These are phyloP conservation scores for Lanmaoa rubissima DNA, from an alignment of 768 basidiomycete species.

Conservation along the genomic window DNA sequence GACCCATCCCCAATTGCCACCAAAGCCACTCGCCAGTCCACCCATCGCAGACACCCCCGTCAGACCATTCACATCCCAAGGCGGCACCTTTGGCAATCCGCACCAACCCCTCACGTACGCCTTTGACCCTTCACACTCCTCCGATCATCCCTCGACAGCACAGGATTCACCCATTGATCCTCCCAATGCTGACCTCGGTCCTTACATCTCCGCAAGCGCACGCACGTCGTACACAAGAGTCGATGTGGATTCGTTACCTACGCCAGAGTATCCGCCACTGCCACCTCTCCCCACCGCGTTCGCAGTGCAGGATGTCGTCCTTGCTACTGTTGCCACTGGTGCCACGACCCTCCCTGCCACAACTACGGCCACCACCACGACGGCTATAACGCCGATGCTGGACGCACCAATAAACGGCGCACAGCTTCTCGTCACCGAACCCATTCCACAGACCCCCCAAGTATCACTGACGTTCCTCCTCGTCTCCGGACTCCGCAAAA, in stretches of 20 bases:
- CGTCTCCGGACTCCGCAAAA: constrained; percentile 63
- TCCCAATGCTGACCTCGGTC: constrained; percentile 7
- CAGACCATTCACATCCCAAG: constrained; percentile 31
- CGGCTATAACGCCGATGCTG: background rate
- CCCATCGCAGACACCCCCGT: constrained; percentile 28
- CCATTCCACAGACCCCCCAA: constrained; percentile 60
- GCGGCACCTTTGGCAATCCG: constrained; percentile 11
- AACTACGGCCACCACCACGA: constrained; percentile 4
- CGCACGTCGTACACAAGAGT: constrained; percentile 56
- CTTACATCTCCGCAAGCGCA: constrained; percentile 41
- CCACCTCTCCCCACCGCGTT: constrained; percentile 19
- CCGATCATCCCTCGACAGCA: constrained; percentile 24
- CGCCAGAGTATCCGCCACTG: constrained; percentile 24
- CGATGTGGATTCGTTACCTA: constrained; percentile 33
- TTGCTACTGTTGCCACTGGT: background rate
- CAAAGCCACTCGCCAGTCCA: constrained; percentile 11
- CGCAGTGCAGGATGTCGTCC: background rate
- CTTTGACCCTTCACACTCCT: background rate
- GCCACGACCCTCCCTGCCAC: background rate
- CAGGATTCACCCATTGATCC: constrained; percentile 8
- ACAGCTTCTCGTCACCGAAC: constrained; percentile 5
- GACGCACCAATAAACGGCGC: background rate
- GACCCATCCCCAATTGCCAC: background rate
- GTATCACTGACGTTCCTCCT: constrained; percentile 69
- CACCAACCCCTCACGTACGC: constrained; percentile 7